A percentile compares a stretch with the other conserved stretches of the same genome.
phyloP scores from a whole-genome alignment of 306 rosid genomes.

The Lithocarpus polystachyus region DNA sequence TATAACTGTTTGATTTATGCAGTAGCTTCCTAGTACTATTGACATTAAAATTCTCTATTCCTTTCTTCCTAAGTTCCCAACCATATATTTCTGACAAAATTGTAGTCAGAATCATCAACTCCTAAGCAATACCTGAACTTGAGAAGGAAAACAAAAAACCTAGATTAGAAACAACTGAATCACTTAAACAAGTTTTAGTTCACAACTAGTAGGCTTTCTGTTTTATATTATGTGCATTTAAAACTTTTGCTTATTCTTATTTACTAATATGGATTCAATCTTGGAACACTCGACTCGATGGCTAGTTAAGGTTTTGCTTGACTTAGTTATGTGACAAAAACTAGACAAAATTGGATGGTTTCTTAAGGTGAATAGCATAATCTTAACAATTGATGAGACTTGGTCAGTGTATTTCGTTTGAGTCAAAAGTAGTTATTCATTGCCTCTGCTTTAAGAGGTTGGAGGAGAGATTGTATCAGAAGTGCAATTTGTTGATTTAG shows the following conservation, averaged over 20 bases:
- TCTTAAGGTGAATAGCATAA: not conserved
- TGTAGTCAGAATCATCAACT: not conserved
- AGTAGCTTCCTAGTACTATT: constrained; percentile 6
- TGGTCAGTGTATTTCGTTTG: not conserved
- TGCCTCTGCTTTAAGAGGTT: not conserved
- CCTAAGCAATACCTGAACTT: not conserved
- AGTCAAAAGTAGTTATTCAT: not conserved
- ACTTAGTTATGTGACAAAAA: not conserved
- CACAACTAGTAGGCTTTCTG: too few species aligned
- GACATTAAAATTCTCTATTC: not conserved
- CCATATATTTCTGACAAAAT: not conserved
- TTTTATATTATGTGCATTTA: too few species aligned
- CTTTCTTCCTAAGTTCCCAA: not conserved
- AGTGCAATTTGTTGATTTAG: not conserved
- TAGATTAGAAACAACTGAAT: not conserved
- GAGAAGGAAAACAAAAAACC: not conserved
- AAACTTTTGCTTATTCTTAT: too few species aligned
- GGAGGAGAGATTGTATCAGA: not conserved
- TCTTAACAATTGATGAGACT: not conserved
- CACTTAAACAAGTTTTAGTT: too few species aligned
- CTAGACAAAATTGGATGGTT: not conserved
- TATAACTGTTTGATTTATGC: constrained; percentile 19
- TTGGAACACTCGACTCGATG: too few species aligned
- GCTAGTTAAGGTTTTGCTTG: not conserved
- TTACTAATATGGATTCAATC: too few species aligned